Evolutionary conservation across 83 land plant species (phyloP), one percentile per base, ranked within the genome.

Genomic region (Picea abies): DNA sequence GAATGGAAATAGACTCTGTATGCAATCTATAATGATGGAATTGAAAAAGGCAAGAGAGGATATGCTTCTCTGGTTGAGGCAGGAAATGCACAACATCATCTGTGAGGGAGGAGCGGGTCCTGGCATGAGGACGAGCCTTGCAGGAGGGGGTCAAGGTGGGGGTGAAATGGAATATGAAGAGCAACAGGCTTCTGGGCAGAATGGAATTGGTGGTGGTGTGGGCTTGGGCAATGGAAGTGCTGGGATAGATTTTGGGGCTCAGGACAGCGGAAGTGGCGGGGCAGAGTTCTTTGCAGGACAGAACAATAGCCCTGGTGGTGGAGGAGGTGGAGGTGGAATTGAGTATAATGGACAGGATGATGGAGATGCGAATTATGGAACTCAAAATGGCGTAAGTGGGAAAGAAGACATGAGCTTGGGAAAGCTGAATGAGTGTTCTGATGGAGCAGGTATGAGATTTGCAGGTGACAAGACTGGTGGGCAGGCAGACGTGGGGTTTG

Each of bases 1-100:
- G 17, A 29, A 3, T 78, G 79, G 63, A 25, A 78, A 60, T 17
- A 78, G 79, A 60, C 63, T 56, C 26, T 25, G 63, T 56, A 78
- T 78, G 79, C 79, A 78, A 32, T 78, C 79, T n/a, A 78, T 78
- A 56, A 78, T 78, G 63, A 49, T 56, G 63, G 79, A 78, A 60
- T 78, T 78, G 79, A 78, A 78, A 29, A 78, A 78, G 23, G 79
- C 79, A 23, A 78, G 79, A 29, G 79, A 78, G 63, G 79, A 78
- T 60, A 78, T 78, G 79, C 79, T 78, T 26, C 39, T 29, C n/a
- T 78, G 79, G 79, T 60, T 78, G 19, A 78, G 79, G 63, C 79
- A 58, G 39, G 79, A 78, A 60, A 78, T 78, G 79, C 79, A 78
- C n/a, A 78, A 29, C 23, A 56, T 78, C 32, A 20, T 60, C 39